Conservation (phyloP, 306 rosid genomes). For the Rubus parviflorus region DNA sequence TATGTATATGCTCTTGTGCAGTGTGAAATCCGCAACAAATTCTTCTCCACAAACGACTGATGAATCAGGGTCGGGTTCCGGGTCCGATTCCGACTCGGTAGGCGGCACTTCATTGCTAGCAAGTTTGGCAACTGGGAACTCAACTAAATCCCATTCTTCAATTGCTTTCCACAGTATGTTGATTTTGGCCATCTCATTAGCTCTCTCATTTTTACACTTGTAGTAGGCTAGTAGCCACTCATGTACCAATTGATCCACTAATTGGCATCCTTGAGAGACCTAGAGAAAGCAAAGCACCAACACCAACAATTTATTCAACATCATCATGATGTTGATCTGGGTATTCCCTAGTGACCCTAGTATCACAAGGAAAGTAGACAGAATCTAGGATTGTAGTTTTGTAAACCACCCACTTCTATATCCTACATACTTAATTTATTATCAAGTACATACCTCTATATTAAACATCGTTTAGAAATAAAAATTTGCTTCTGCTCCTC, state of each 20-base stretch:
- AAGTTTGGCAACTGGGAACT: conserved; percentile 58
- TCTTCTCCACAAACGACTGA: conserved; percentile 18
- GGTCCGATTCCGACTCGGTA: conserved; percentile 32
- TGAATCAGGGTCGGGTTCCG: conserved; percentile 16
- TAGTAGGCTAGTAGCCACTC: conserved; percentile 16
- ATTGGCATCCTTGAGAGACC: neutral
- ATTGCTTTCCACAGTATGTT: conserved; percentile 22
- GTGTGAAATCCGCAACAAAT: conserved; percentile 52
- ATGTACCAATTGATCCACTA: neutral
- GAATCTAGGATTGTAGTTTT: conserved; percentile 26
- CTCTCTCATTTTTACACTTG: conserved; percentile 33
- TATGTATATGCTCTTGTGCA: conserved; percentile 18
- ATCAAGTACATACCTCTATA: conserved; percentile 7
- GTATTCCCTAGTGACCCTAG: neutral
- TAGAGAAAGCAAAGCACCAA: neutral
- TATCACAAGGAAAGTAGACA: conserved; percentile 1
- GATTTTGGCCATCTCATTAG: conserved; percentile 27
- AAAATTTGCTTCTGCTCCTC: neutral
- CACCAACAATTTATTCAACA: neutral
- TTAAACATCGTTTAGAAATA: conserved; percentile 31
- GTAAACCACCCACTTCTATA: conserved; percentile 26
- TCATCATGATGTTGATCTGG: neutral
- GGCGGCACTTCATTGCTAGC: conserved; percentile 61
- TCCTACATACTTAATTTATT: conserved; percentile 9
- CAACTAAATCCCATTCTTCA: conserved; percentile 15